Evolutionary conservation across 2,329 filamentous ascomycete species (phyloP), one percentile per base, ranked within the genome.

Genomic region (Chaetothyriales sp.): DNA sequence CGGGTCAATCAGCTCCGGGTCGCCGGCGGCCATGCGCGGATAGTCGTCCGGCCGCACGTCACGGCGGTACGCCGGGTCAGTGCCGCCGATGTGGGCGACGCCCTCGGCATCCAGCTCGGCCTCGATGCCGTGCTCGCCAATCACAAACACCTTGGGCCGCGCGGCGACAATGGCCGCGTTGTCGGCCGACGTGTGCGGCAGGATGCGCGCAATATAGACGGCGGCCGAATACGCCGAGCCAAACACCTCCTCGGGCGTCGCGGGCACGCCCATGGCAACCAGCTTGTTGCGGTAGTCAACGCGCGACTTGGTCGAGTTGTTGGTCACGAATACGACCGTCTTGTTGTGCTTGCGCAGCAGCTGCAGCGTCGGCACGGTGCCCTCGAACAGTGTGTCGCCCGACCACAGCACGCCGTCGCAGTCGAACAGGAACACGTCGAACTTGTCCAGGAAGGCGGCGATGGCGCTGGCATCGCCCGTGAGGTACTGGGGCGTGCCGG

Each of bases 361-460:
- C 55, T 88, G 79, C 40, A 98, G 72, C 0, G 89, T 94, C 69
- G 95, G 88, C 4, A 86, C 83, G 4, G 89, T 83, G 50, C 85
- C 85, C 13, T 87, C 83, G 61, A 92, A 95, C 9, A 94, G 74
- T 66, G 90, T 83, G 65, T 95, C 88, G 48, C 92, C 92, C 15
- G 89, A 95, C 92, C 92, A 98, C 54, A 98, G 75, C 40, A 98
- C 92, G 65, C 90, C 92, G 80, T 98, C 92, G 71, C 92, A 98
- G 67, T 98, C 92, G 64, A 98, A 87, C 10, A 98, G 75, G 65
- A 98, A 97, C 37, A 95, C 92, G 74, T 98, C 92, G 65, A 95
- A 98, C 65, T 81, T 81, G 70, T 87, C 83, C 55, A 98, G 74
- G 66, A 98, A 98, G 49, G 84, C 82, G 48, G 83, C 78, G 60